Evolutionary conservation across 78 protist species (phyloP).

Genomic region (Bigelowiella natans): DNA sequence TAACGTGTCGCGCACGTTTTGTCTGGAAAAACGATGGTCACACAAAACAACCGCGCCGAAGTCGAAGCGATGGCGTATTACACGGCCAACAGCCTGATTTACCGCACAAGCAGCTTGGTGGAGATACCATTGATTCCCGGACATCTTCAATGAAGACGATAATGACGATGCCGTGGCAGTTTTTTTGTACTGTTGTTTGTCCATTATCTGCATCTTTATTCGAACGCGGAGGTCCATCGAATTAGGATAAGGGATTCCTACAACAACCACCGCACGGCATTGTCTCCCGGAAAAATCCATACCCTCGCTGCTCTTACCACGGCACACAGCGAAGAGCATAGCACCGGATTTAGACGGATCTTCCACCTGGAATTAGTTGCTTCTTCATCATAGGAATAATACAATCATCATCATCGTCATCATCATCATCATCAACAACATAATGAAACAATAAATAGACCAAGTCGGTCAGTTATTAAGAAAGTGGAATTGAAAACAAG

Average conservation of each 20-base stretch:
- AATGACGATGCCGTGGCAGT: neutral
- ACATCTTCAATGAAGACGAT: neutral
- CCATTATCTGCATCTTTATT: slow-evolving; percentile 2
- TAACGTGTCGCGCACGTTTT: neutral
- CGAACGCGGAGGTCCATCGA: neutral
- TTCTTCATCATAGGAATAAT: too few relatives aligned
- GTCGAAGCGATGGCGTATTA: slow-evolving; percentile 80
- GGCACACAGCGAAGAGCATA: slow-evolving; percentile 68
- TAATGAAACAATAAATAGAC: too few relatives aligned
- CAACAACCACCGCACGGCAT: slow-evolving; percentile 85
- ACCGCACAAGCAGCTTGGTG: slow-evolving; percentile 81
- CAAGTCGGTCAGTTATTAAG: too few relatives aligned
- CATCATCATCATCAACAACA: too few relatives aligned
- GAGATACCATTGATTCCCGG: slow-evolving; percentile 63
- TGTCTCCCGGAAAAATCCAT: slow-evolving; percentile 77
- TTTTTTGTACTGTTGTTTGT: neutral
- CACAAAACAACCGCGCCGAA: slow-evolving; percentile 81
- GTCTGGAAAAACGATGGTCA: slow-evolving; percentile 22
- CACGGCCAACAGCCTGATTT: slow-evolving; percentile 94
- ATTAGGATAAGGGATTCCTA: slow-evolving; percentile 82
- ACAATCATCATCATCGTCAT: too few relatives aligned
- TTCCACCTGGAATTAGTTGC: too few relatives aligned
- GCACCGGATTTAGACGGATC: neutral
- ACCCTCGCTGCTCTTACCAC: slow-evolving; percentile 88
- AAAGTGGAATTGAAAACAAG: too few relatives aligned